These are phyloP conservation scores for Zygoascus sp. DNA, from an alignment of 1,139 yeast genomes.

Conservation along the genomic window DNA sequence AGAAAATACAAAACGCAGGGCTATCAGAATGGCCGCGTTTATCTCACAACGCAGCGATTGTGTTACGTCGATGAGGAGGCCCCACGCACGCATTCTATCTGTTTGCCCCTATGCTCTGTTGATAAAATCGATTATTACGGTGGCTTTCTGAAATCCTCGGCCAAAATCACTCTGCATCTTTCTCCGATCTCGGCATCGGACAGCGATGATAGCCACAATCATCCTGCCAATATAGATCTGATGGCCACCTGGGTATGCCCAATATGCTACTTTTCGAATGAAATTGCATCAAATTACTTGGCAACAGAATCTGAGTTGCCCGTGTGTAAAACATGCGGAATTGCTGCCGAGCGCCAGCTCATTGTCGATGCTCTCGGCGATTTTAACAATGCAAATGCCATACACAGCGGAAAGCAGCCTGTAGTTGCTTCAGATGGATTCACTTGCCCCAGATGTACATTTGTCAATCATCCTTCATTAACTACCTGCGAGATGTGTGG, in stretches of 20 bases:
- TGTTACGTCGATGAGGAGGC: constrained; percentile 61
- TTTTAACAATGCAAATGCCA: constrained; percentile 8
- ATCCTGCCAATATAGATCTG: constrained; percentile 12
- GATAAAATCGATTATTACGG: constrained; percentile 42
- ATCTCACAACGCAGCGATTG: constrained; percentile 67
- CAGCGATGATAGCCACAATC: constrained; percentile 7
- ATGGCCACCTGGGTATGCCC: constrained; percentile 68
- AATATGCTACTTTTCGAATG: constrained; percentile 72
- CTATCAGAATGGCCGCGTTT: constrained; percentile 72
- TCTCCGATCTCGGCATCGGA: constrained; percentile 18
- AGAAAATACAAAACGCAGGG: constrained; percentile 60
- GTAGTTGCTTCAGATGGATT: constrained; percentile 36
- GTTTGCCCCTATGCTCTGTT: constrained; percentile 48
- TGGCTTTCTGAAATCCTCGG: constrained; percentile 72
- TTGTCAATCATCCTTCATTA: constrained; percentile 76
- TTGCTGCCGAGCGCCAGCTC: constrained; percentile 42
- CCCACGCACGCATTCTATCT: constrained; percentile 45
- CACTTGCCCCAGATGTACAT: constrained; percentile 78
- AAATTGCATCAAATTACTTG: constrained; percentile 38
- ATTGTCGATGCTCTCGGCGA: constrained; percentile 19
- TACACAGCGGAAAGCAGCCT: not conserved
- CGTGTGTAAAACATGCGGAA: constrained; percentile 74
- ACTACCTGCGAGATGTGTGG: constrained; percentile 86
- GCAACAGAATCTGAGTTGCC: constrained; percentile 43
- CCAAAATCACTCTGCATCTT: constrained; percentile 55